Evolutionary conservation across 306 rosid genomes (phyloP).

Genomic region (Vigna unguiculata): DNA sequence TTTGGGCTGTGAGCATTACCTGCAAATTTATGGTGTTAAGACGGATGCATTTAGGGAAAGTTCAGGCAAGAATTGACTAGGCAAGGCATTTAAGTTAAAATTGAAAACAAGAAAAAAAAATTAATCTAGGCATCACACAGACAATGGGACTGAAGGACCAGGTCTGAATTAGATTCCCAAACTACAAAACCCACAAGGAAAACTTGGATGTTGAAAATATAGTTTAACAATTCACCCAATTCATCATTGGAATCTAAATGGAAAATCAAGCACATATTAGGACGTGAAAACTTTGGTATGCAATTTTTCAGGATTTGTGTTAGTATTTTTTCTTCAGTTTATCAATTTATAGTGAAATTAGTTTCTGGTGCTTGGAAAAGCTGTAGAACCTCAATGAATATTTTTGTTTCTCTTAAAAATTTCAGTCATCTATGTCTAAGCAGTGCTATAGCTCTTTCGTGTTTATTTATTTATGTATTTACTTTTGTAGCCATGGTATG

Average conservation of each 20-base stretch:
- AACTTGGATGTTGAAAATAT: not conserved
- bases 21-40: conserved; percentile 16
- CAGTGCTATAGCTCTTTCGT: conserved; percentile 31
- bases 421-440: conserved; percentile 10
- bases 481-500: conserved; percentile 91
- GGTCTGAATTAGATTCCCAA: not conserved
- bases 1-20: conserved; percentile 15
- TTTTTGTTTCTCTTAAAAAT: conserved; percentile 15
- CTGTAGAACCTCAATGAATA: not conserved
- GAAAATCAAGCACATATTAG: conserved; percentile 32
- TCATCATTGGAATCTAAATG: conserved; percentile 7
- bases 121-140: not conserved
- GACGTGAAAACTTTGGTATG: conserved; percentile 26
- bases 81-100: not conserved
- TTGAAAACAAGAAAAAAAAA: not conserved
- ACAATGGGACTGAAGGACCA: not conserved
- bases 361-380: conserved; percentile 20
- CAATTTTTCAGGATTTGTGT: conserved; percentile 18
- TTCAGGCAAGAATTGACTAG: not conserved
- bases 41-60: not conserved
- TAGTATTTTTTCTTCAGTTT: not conserved
- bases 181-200: not conserved
- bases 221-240: not conserved
- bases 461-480: not conserved
- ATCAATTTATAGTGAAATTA: not conserved